Evolutionary conservation across 108 stramenopile genomes (phyloP), one percentile per base, ranked within the genome.

Genomic region (Nitzschia palea): DNA sequence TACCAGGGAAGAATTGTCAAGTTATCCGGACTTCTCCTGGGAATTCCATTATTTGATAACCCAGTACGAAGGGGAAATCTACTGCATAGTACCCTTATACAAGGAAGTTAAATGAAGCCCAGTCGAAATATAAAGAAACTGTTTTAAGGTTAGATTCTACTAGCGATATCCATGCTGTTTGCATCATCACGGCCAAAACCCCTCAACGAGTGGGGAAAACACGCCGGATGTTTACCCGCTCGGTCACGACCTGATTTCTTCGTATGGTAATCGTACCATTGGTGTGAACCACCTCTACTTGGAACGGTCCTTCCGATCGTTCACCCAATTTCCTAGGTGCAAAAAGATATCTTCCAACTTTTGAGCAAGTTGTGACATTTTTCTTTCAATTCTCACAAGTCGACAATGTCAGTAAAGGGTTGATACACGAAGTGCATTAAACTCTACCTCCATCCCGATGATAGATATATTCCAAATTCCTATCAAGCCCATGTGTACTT

Each of bases 401-500:
- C 73, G 17, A 70, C 62, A 34, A 79, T 32, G 42, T 68, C 74
- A 12, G 73, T 61, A 1, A 35, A 4, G 68, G 54, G 29, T 74
- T 67, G 34, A 73, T 74, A 44, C 45, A 61, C 4, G 78, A 6
- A 79, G 47, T 9, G 78, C 76, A 22, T 40, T 31, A 37, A 77
- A 77, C 12, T 66, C 63, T 28, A 56, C 22, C 5, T 12, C 29
- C 8, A 12, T 31, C 8, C 29, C n/a, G 8, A 9, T 23, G 9
- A 71, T 45, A 25, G 51, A 33, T 2, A 82, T 45, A 25, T 18
- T 70, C 74, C 75, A 81, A 4, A 76, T 75, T 20, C 80, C 75
- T 12, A 81, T 77, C 6, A 81, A 57, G 50, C 77, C 76, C 36
- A 77, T 58, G 8, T 42, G 55, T 6, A 64, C 63, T 66, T 69